Evolutionary conservation across 345 rosid species (phyloP).

Genomic region (Populus simonii): DNA sequence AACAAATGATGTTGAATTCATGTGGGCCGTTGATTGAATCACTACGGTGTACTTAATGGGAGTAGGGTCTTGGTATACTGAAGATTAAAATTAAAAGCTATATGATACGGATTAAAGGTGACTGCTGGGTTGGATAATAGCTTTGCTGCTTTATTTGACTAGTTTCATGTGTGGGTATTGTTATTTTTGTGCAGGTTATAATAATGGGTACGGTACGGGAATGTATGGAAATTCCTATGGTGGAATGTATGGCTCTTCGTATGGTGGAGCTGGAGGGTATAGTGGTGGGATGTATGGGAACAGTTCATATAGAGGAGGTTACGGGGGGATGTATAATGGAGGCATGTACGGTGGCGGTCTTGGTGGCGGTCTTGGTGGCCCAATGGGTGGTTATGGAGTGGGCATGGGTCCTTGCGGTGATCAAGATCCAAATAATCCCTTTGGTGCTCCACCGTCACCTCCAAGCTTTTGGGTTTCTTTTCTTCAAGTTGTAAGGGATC

Average conservation of each 20-base stretch:
- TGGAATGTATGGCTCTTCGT: slow-evolving; percentile 56
- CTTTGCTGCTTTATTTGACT: too few relatives aligned
- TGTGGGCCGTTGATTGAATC: too few relatives aligned
- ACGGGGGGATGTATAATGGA: slow-evolving; percentile 67
- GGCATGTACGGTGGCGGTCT: slow-evolving; percentile 39
- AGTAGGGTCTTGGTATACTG: too few relatives aligned
- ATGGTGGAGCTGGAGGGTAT: slow-evolving; percentile 55
- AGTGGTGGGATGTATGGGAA: slow-evolving; percentile 77
- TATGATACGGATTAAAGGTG: too few relatives aligned
- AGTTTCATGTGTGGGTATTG: too few relatives aligned
- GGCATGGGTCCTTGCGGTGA: slow-evolving; percentile 84
- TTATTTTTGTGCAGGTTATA: too few relatives aligned
- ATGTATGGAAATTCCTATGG: slow-evolving; percentile 54
- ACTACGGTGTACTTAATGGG: too few relatives aligned
- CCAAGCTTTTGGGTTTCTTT: slow-evolving; percentile 99
- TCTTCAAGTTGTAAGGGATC: slow-evolving; percentile 67
- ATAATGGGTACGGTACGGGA: not conserved
- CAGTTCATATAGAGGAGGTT: slow-evolving; percentile 78
- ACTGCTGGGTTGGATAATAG: too few relatives aligned
- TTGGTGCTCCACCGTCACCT: slow-evolving; percentile 78
- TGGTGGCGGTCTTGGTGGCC: slow-evolving; percentile 51
- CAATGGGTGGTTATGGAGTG: slow-evolving; percentile 90
- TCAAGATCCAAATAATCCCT: slow-evolving; percentile 91
- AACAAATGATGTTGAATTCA: too few relatives aligned
- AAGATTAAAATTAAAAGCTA: too few relatives aligned